Base-by-base conservation (phyloP, 2,329 filamentous ascomycete species). In the Scytalidium sp. region DNA sequence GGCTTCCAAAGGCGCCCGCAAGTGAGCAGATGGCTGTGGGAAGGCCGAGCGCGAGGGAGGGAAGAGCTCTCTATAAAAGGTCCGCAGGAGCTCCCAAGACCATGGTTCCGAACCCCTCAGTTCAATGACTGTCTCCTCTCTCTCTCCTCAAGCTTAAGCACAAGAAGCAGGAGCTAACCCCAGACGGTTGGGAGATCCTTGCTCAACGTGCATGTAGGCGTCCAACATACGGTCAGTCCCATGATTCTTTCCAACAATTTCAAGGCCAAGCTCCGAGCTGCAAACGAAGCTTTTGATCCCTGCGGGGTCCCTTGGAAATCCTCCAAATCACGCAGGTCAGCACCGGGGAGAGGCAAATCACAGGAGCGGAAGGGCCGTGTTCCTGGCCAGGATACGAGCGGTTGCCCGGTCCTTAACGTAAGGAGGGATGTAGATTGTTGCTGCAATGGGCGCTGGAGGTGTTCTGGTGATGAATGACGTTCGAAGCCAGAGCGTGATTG, bases 401-500 rank as follows among this genome's bases (percentile, higher is more conserved):
- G 13, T 7, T 29, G 32, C 32, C 17, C 32, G 11, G 13, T 10
- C 32, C 32, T 36, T 36, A 36, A 6, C 32, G 32, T 36, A 36
- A 36, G 17, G 32, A 13, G 17, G 13, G 17, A n/a, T n/a, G 32
- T 36, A 36, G 32, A 36, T 36, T 36, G 32, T 36, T 36, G 32
- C 32, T 36, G 13, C 11, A 36, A n/a, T 36, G 13, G 32, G 32
- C 13, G 32, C 4, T 36, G 13, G 8, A n/a, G 15, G 13, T 27
- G 25, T 36, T 6, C 6, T 36, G 32, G 32, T 8, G 5, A 36
- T 36, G 42, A 29, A 52, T 51, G 45, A 54, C 53, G 51, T 52
- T 54, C 20, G 43, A 46, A 44, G 10, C n/a, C 47, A 19, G n/a
- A 40, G 44, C 41, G 42, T 54, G 43, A 57, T 56, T 57, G 55